These are phyloP conservation scores for Trichocomaceae sp. DNA, from an alignment of 2,329 filamentous ascomycete species.

Conservation along the genomic window DNA sequence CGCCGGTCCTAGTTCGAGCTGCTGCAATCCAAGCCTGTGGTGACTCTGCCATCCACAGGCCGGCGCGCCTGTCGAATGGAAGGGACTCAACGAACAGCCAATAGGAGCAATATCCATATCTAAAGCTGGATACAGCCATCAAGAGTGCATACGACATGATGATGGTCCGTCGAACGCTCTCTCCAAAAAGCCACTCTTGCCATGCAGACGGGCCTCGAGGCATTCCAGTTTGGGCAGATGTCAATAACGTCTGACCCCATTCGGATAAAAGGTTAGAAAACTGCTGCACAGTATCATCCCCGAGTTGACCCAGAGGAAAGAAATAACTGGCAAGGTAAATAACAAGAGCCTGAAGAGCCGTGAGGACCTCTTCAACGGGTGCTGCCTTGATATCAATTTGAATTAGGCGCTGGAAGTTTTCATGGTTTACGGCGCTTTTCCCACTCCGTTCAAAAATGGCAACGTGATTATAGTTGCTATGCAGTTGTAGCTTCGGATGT, in stretches of 20 bases:
- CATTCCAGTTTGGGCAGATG: background rate
- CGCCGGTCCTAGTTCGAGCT: background rate
- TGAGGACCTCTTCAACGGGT: constrained; percentile 4
- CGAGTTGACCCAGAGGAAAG: background rate
- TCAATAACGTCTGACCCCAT: constrained; percentile 3
- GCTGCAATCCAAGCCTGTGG: constrained; percentile 10
- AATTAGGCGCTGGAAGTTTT: background rate
- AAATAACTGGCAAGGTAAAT: constrained; percentile 1
- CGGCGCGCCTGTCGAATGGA: constrained; percentile 4
- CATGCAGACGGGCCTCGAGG: constrained; percentile 2
- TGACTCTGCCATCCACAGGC: constrained; percentile 6
- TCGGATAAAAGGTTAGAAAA: background rate
- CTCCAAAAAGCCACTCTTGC: constrained; percentile 7
- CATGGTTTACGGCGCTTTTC: background rate
- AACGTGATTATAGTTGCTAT: background rate
- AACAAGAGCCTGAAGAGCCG: constrained; percentile 2
- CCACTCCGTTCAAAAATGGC: background rate
- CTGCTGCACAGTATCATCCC: background rate
- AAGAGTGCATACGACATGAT: constrained; percentile 6
- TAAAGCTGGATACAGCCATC: background rate
- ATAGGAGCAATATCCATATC: constrained; percentile 5
- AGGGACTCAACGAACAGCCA: constrained; percentile 7
- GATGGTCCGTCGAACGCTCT: constrained; percentile 8
- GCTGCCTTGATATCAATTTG: constrained; percentile 4
- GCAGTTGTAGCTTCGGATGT: constrained; percentile 1